phyloP scores from a whole-genome alignment of 768 basidiomycete genomes.

The Lactarius trivialis region DNA sequence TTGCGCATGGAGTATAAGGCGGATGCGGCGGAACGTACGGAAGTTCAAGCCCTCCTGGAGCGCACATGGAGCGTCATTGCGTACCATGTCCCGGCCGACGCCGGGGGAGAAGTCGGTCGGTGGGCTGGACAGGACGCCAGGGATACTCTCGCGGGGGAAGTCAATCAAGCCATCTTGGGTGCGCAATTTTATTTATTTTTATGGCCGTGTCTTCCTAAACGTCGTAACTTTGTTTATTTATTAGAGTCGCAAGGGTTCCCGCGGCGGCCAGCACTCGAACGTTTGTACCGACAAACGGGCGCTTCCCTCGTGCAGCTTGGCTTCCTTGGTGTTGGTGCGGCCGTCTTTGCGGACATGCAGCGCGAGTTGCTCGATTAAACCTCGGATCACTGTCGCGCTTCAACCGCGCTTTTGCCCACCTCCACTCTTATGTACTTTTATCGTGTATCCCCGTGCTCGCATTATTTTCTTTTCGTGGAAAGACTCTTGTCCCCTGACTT shows the following conservation, averaged over 20 bases:
- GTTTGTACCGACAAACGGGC: constrained; percentile 67
- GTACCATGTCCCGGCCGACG: constrained; percentile 66
- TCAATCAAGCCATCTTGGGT: constrained; percentile 83
- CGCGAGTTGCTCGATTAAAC: constrained; percentile 57
- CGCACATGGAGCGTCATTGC: constrained; percentile 76
- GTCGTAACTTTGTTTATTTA: not conserved
- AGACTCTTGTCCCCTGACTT: not conserved
- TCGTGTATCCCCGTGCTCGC: constrained; percentile 1
- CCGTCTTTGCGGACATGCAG: constrained; percentile 75
- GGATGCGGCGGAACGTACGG: constrained; percentile 45
- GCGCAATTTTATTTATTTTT: constrained; percentile 27
- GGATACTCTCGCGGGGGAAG: constrained; percentile 59
- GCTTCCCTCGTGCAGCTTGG: constrained; percentile 68
- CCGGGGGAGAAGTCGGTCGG: constrained; percentile 56
- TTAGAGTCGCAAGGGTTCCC: constrained; percentile 76
- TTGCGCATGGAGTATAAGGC: constrained; percentile 62
- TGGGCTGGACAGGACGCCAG: constrained; percentile 65
- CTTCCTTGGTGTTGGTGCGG: constrained; percentile 61
- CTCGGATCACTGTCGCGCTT: not conserved
- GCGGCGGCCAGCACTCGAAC: constrained; percentile 63
- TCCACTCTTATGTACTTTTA: constrained; percentile 17
- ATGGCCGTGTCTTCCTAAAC: too few relatives aligned
- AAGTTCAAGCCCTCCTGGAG: constrained; percentile 61
- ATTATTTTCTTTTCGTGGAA: not conserved
- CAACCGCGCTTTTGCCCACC: not conserved